Conservation (phyloP, 192 early-diverging fungal species). For the Mortierella antarctica region DNA sequence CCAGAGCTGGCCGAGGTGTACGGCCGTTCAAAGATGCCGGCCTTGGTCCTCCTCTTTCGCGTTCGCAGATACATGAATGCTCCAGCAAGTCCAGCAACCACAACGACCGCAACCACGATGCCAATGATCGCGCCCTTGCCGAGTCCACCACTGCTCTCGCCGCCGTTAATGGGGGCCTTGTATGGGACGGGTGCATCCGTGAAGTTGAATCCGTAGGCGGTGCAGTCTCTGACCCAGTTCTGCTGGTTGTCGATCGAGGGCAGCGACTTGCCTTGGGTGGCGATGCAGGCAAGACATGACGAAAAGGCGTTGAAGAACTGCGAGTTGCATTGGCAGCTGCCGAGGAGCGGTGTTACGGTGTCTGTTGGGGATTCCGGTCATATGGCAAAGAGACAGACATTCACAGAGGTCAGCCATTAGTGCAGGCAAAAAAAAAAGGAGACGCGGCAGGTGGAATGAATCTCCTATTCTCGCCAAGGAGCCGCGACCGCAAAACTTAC, state of each 20-base stretch:
- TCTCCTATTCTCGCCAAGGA: too few relatives aligned
- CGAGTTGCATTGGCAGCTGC: constrained; percentile 45
- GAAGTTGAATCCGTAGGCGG: constrained; percentile 39
- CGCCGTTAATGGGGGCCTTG: constrained; percentile 16
- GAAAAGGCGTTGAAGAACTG: constrained; percentile 43
- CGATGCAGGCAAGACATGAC: constrained; percentile 25
- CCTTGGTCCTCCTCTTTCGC: constrained; percentile 25
- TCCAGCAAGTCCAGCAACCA: not conserved
- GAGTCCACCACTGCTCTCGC: not conserved
- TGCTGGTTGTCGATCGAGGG: constrained; percentile 36
- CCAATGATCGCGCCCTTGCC: constrained; percentile 24
- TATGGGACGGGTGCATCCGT: constrained; percentile 27
- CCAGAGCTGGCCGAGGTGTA: constrained; percentile 20
- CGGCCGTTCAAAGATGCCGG: constrained; percentile 34
- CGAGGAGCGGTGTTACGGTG: constrained; percentile 33
- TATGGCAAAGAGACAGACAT: too few relatives aligned
- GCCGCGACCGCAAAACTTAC: too few relatives aligned
- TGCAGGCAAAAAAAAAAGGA: too few relatives aligned
- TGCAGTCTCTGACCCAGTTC: constrained; percentile 24
- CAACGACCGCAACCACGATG: constrained; percentile 24
- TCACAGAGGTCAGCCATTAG: too few relatives aligned
- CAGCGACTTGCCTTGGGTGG: constrained; percentile 24
- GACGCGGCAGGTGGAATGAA: too few relatives aligned
- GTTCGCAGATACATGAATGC: constrained; percentile 17
- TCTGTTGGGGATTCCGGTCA: not conserved